These are phyloP conservation scores for Malassezia brasiliensis DNA, from an alignment of 1,284 basidiomycete species.

Conservation along the genomic window DNA sequence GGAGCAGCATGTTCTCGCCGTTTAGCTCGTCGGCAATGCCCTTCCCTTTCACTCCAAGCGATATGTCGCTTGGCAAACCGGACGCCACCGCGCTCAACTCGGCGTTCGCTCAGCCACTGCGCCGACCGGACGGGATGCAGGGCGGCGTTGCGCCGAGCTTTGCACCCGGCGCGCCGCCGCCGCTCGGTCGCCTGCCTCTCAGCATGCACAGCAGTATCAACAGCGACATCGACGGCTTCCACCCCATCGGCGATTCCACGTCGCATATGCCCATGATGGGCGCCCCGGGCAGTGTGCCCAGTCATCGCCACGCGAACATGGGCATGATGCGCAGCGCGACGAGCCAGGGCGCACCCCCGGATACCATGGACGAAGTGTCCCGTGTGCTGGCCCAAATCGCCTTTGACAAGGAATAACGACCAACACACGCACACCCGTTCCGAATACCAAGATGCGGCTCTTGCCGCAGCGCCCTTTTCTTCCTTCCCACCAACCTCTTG, in stretches of 20 bases:
- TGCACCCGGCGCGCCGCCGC: not conserved
- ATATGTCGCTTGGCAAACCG: not conserved
- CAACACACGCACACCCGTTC: not conserved
- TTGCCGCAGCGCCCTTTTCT: too few species aligned
- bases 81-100: constrained; percentile 4
- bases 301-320: constrained; percentile 1
- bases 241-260: constrained; percentile 7
- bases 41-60: constrained; percentile 10
- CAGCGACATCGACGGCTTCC: constrained; percentile 15
- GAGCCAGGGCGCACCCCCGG: constrained; percentile 9
- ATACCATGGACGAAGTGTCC: constrained; percentile 43
- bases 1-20: constrained; percentile 10
- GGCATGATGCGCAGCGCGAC: constrained; percentile 2
- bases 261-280: constrained; percentile 7
- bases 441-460: not conserved
- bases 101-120: not conserved
- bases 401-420: constrained; percentile 27
- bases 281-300: not conserved
- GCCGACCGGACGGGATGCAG: not conserved
- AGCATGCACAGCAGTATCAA: not conserved
- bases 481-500: not conserved
- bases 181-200: constrained; percentile 6
- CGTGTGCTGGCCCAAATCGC: constrained; percentile 40
- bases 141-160: not conserved
- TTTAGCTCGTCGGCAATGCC: constrained; percentile 11